Percentiles rank a stretch among this genome's conserved stretches.
Conservation (phyloP, 2,329 filamentous ascomycete genomes). For the Aspergillus texensis region DNA sequence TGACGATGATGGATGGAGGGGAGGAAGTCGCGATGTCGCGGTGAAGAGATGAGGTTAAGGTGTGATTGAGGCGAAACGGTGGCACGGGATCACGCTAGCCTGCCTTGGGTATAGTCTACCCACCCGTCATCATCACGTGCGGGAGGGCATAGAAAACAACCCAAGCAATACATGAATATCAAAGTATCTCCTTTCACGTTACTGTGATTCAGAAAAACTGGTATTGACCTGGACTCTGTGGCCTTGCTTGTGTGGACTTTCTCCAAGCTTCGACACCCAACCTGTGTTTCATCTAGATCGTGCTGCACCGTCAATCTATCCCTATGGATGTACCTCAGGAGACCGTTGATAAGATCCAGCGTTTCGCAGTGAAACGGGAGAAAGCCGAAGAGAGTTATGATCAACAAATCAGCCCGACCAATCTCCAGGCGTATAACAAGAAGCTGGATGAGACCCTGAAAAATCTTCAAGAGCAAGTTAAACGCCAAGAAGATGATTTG, state of each 20-base stretch:
- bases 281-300: neutral
- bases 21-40: slow-evolving; percentile 18
- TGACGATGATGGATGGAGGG: slow-evolving; percentile 15
- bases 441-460: slow-evolving; percentile 66
- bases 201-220: neutral
- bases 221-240: neutral
- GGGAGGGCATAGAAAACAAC: slow-evolving; percentile 5
- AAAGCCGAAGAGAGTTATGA: slow-evolving; percentile 37
- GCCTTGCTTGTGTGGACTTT: neutral
- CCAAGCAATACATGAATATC: neutral
- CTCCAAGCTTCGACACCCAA: neutral
- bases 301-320: neutral
- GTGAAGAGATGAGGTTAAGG: slow-evolving; percentile 29
- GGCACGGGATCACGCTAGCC: slow-evolving; percentile 29
- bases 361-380: slow-evolving; percentile 38
- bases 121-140: slow-evolving; percentile 17
- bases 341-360: slow-evolving; percentile 36
- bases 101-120: neutral
- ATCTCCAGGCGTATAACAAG: slow-evolving; percentile 37
- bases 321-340: slow-evolving; percentile 36
- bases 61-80: slow-evolving; percentile 16
- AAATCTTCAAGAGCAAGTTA: slow-evolving; percentile 62
- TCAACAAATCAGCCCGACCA: slow-evolving; percentile 29
- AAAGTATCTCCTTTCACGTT: neutral
- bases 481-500: slow-evolving; percentile 51